Base-by-base conservation (phyloP, 805 yeast genomes). In the Cyberlindnera japonica region DNA sequence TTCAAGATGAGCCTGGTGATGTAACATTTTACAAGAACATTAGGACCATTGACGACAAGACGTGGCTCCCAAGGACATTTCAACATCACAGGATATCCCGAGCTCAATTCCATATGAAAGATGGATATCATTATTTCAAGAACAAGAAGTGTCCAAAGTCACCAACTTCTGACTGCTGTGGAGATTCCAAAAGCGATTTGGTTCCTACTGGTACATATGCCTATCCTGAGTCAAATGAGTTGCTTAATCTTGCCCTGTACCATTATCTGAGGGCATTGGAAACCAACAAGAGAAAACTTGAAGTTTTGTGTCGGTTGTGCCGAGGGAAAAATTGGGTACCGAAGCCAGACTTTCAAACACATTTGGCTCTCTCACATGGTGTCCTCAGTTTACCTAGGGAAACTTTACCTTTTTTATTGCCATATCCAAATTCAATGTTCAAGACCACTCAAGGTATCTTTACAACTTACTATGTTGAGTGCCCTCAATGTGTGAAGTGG, bases 341-440 rank as follows among this genome's bases (percentile, higher is more conserved):
- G 4, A 53, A 45, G 31, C 1, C 5, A 3, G 24, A 44, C 3
- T 49, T 43, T 28, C 30, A 38, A 3, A 38, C 43, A 4, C 61
- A 56, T 43, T 37, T 55, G 26, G 47, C 52, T 13, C 39, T 54
- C 15, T 48, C 55, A 1, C 61, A 56, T 45, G 61, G 61, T n/a
- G 38, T 56, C 14, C 35, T 48, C 8, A 35, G 30, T 8, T 38
- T 21, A 11, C 44, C 41, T 16, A 35, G 12, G 27, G 38, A 18
- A 6, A 31, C 21, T 10, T 14, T 23, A 2, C 37, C 45, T 6
- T 24, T 29, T 11, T 28, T 49, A 15, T 33, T 55, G 15, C 54
- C 55, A 2, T 22, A 17, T 5, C 59, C 57, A n/a, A 18, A 13
- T 3, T 37, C 54, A 1, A 28, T 56, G 29, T 47, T 51, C 29